These are phyloP conservation scores for Betula pendula DNA, from an alignment of 306 rosid genomes.

Conservation along the genomic window DNA sequence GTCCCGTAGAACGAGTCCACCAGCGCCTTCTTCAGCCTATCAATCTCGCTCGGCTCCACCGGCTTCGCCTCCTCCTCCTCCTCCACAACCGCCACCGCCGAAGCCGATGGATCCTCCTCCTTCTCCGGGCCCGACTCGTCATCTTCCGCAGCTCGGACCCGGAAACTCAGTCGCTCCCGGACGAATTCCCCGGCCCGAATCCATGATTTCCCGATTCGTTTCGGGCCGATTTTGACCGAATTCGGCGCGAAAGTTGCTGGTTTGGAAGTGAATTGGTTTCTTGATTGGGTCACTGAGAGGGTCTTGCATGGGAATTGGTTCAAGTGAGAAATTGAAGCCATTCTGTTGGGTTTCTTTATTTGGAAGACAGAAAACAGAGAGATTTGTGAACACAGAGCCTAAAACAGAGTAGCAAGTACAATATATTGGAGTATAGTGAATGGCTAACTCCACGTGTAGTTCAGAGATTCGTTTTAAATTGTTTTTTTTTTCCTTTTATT, in stretches of 20 bases:
- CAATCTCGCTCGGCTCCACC: conserved; percentile 43
- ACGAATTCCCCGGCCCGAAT: conserved; percentile 19
- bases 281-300: conserved; percentile 32
- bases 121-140: conserved; percentile 56
- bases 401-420: neutral
- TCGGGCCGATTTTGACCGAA: conserved; percentile 27
- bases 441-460: too few relatives aligned
- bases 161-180: conserved; percentile 23
- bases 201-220: conserved; percentile 19
- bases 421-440: too few relatives aligned
- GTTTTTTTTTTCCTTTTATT: too few relatives aligned
- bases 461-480: too few relatives aligned
- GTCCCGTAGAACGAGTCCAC: conserved; percentile 78
- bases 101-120: conserved; percentile 32
- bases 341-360: conserved; percentile 19
- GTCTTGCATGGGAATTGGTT: conserved; percentile 47
- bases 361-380: neutral
- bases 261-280: conserved; percentile 30
- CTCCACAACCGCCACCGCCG: conserved; percentile 13
- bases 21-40: conserved; percentile 65
- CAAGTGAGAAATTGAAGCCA: conserved; percentile 61
- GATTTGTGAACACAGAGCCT: neutral
- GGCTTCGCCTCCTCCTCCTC: conserved; percentile 42
- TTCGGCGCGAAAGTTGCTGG: conserved; percentile 37
- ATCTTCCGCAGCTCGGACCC: conserved; percentile 39